A percentile compares a stretch with the other conserved stretches of the same genome.
These are phyloP conservation scores for Penicillium psychrosexuale DNA, from an alignment of 2,329 filamentous ascomycete genomes.

Conservation along the genomic window DNA sequence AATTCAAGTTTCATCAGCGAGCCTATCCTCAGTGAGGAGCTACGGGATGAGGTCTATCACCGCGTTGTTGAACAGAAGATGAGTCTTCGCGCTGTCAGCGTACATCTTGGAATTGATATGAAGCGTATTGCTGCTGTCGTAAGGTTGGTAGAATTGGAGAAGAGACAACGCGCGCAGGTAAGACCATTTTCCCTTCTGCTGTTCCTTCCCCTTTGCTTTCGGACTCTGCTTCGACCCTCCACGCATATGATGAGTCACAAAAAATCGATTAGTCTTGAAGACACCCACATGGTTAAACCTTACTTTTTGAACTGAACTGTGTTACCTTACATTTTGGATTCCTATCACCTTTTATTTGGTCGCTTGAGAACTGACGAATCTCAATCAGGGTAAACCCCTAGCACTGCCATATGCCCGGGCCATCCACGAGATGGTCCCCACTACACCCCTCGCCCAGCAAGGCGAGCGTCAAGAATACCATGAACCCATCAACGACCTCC, in stretches of 20 bases:
- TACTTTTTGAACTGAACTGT: slow-evolving; percentile 46
- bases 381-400: slow-evolving; percentile 66
- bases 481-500: slow-evolving; percentile 64
- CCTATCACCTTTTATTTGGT: slow-evolving; percentile 13
- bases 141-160: slow-evolving; percentile 80
- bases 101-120: slow-evolving; percentile 74
- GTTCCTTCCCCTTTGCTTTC: slow-evolving; percentile 1
- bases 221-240: slow-evolving; percentile 2
- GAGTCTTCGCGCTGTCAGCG: slow-evolving; percentile 72
- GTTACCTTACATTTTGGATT: slow-evolving; percentile 6
- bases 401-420: slow-evolving; percentile 74
- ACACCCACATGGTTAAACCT: slow-evolving; percentile 65
- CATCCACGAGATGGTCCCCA: slow-evolving; percentile 75
- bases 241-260: slow-evolving; percentile 64
- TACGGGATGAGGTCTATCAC: slow-evolving; percentile 70
- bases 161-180: slow-evolving; percentile 72
- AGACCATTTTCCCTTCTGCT: slow-evolving; percentile 35
- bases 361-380: slow-evolving; percentile 17
- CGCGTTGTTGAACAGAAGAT: slow-evolving; percentile 64
- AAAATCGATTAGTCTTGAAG: slow-evolving; percentile 99
- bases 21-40: slow-evolving; percentile 67
- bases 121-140: slow-evolving; percentile 82
- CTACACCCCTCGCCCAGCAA: slow-evolving; percentile 50
- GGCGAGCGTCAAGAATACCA: slow-evolving; percentile 46
- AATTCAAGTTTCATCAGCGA: slow-evolving; percentile 64